A percentile compares a stretch with the other conserved stretches of the same genome.
These are phyloP conservation scores for Sonneratia alba DNA, from an alignment of 345 rosid species.

Conservation along the genomic window DNA sequence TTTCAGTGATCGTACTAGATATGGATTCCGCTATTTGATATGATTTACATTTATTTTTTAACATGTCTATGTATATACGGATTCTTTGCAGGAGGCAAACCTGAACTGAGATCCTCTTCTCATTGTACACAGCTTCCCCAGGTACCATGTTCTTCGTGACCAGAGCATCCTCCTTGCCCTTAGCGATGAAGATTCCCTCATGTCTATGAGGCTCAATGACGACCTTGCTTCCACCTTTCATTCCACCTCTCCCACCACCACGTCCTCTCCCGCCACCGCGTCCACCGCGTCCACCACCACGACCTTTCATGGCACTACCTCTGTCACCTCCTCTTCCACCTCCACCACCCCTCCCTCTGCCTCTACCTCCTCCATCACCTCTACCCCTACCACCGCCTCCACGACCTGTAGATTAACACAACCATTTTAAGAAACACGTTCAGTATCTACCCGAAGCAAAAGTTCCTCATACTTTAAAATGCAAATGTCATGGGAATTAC, in stretches of 20 bases:
- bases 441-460: neutral
- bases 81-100: conserved; percentile 15
- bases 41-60: neutral
- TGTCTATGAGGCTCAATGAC: conserved; percentile 87
- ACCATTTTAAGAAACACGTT: neutral
- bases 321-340: conserved; percentile 30
- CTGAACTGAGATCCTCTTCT: conserved; percentile 88
- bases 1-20: no score
- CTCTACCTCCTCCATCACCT: conserved; percentile 10
- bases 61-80: no score
- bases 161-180: conserved; percentile 94
- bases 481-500: neutral
- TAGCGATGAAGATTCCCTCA: conserved; percentile 76
- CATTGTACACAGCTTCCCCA: conserved; percentile 90
- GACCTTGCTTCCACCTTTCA: conserved; percentile 87
- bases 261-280: conserved; percentile 35
- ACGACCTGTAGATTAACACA: conserved; percentile 24
- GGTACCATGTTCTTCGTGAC: conserved; percentile 92
- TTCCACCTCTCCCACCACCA: conserved; percentile 45
- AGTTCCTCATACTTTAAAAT: neutral
- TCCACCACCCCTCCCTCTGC: conserved; percentile 34
- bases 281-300: conserved; percentile 31
- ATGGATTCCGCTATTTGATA: neutral
- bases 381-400: conserved; percentile 45
- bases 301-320: conserved; percentile 26